A percentile compares a stretch with the other conserved stretches of the same genome.
Conservation (phyloP, 164 flowering plant species). For the Malania oleifera region DNA sequence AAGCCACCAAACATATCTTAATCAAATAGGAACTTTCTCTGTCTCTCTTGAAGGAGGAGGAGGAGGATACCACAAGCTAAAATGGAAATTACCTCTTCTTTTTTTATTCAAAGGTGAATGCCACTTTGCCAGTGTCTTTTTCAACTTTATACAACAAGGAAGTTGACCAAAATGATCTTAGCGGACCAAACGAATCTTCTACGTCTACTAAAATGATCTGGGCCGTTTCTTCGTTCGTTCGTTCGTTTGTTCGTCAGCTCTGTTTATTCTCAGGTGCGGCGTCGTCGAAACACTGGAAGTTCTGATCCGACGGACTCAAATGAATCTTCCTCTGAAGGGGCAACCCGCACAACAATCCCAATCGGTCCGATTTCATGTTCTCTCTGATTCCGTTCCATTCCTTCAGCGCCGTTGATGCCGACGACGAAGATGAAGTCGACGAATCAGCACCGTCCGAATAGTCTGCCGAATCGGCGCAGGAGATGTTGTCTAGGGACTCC, state of each 20-base stretch:
- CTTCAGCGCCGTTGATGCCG: conserved; percentile 45
- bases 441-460: conserved; percentile 32
- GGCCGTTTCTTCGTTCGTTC: too few relatives aligned
- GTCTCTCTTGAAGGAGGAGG: too few relatives aligned
- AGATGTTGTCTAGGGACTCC: conserved; percentile 11
- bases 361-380: conserved; percentile 20
- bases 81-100: too few relatives aligned
- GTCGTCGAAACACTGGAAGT: conserved; percentile 13
- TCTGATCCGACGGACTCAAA: conserved; percentile 46
- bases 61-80: too few relatives aligned
- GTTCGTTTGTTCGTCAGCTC: neutral
- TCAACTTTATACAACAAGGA: too few relatives aligned
- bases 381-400: conserved; percentile 49
- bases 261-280: neutral
- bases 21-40: too few relatives aligned
- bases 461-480: conserved; percentile 18
- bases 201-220: neutral
- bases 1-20: too few relatives aligned
- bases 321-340: conserved; percentile 42
- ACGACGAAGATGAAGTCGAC: conserved; percentile 44
- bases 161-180: too few relatives aligned
- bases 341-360: conserved; percentile 53
- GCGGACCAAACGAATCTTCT: too few relatives aligned
- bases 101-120: too few relatives aligned
- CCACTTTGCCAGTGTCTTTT: too few relatives aligned